These are phyloP conservation scores for Phaeotremella skinneri DNA, from an alignment of 768 basidiomycete species.

Conservation along the genomic window DNA sequence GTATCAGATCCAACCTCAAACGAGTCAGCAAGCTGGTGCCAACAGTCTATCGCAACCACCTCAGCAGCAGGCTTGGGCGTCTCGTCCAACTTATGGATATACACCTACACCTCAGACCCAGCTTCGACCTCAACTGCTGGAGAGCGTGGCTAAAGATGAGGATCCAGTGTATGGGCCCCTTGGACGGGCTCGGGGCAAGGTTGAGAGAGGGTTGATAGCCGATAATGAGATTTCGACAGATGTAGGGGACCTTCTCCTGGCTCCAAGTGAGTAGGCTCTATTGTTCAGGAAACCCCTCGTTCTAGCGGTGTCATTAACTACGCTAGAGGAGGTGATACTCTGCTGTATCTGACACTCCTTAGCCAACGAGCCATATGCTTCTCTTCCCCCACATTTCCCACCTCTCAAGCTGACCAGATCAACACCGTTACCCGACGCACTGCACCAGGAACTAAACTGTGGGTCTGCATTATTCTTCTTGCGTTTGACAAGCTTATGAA, in stretches of 20 bases:
- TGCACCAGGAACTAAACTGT: constrained; percentile 45
- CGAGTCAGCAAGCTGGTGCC: no score
- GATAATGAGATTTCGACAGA: constrained; percentile 43
- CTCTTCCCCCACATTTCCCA: constrained; percentile 26
- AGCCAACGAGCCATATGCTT: constrained; percentile 25
- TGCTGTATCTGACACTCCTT: background rate
- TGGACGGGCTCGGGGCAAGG: constrained; percentile 30
- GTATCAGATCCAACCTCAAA: background rate
- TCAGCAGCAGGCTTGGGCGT: constrained; percentile 2
- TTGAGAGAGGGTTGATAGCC: constrained; percentile 30
- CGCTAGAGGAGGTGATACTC: no score
- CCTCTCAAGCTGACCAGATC: constrained; percentile 21
- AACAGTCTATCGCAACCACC: constrained; percentile 3
- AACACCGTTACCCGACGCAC: constrained; percentile 38
- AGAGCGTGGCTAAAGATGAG: constrained; percentile 30
- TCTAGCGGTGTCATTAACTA: no score
- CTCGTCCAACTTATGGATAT: background rate
- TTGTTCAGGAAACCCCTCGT: background rate
- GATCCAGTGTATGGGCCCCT: constrained; percentile 46
- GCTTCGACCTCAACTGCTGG: constrained; percentile 30
- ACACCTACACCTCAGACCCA: constrained; percentile 12
- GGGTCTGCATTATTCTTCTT: background rate
- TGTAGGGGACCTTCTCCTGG: constrained; percentile 21
- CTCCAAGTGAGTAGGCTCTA: constrained; percentile 18
- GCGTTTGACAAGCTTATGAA: background rate